Conservation (phyloP, 768 basidiomycete species). For the Hypholoma fasciculare region DNA sequence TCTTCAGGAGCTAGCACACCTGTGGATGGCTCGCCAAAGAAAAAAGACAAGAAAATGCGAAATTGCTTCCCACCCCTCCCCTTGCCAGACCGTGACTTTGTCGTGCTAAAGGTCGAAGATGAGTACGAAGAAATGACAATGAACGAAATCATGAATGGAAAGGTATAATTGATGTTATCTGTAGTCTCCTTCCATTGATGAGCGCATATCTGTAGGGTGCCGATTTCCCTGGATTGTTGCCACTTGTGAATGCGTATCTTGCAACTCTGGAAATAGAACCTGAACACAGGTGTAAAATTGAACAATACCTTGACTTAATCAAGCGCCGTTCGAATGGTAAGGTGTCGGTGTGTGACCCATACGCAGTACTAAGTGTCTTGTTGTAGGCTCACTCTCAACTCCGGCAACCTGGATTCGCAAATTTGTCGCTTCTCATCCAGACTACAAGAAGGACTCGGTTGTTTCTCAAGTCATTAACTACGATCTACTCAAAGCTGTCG, state of each 20-base stretch:
- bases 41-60: constrained; percentile 64
- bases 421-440: constrained; percentile 88
- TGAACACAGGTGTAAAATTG: constrained; percentile 58
- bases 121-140: constrained; percentile 94
- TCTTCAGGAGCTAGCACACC: constrained; percentile 44
- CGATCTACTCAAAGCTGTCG: constrained; percentile 85
- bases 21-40: constrained; percentile 29
- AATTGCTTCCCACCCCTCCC: constrained; percentile 73
- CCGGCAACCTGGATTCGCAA: constrained; percentile 92
- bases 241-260: constrained; percentile 81
- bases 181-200: background rate
- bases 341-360: constrained; percentile 17
- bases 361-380: background rate
- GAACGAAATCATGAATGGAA: constrained; percentile 93
- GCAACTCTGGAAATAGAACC: constrained; percentile 80
- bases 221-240: constrained; percentile 77
- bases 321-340: constrained; percentile 77
- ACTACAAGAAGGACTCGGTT: constrained; percentile 92
- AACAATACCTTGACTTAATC: constrained; percentile 80
- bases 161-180: constrained; percentile 44
- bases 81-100: constrained; percentile 44
- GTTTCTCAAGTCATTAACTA: constrained; percentile 92
- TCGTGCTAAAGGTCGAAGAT: constrained; percentile 54
- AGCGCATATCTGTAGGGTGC: constrained; percentile 40
- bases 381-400: constrained; percentile 73